phyloP scores from a whole-genome alignment of 2,329 filamentous ascomycete genomes.

The Apiospora hydei region DNA sequence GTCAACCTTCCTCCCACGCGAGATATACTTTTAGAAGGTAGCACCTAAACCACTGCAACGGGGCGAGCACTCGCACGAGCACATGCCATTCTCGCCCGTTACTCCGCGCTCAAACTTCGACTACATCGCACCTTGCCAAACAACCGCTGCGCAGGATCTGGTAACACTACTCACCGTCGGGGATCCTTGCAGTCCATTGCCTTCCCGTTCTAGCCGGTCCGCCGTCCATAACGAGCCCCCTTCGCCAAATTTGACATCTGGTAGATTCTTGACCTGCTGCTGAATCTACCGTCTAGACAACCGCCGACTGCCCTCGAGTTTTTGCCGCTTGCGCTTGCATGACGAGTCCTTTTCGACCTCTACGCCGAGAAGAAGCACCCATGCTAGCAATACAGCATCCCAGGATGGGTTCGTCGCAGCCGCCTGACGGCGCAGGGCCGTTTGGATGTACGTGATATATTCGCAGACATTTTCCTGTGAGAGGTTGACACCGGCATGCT shows the following conservation, averaged over 20 bases:
- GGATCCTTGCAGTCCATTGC: conserved; percentile 1
- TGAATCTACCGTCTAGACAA: neutral
- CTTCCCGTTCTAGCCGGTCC: neutral
- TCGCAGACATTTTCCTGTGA: conserved; percentile 33
- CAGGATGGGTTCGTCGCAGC: conserved; percentile 67
- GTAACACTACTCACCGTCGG: neutral
- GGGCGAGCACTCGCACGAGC: conserved; percentile 22
- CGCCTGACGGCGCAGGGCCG: conserved; percentile 62
- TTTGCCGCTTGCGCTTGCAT: conserved; percentile 9
- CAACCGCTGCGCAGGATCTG: conserved; percentile 14
- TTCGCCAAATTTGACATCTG: conserved; percentile 6
- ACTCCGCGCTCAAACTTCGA: conserved; percentile 17
- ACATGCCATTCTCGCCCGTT: conserved; percentile 9
- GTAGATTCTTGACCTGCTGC: conserved; percentile 6
- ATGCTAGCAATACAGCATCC: conserved; percentile 65
- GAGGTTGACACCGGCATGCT: conserved; percentile 24
- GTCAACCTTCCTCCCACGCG: neutral
- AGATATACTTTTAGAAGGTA: conserved; percentile 20
- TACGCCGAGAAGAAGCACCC: conserved; percentile 45
- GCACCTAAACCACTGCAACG: conserved; percentile 21
- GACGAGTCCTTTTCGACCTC: conserved; percentile 13
- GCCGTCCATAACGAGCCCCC: conserved; percentile 12
- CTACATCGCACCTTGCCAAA: conserved; percentile 19
- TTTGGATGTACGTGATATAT: conserved; percentile 69
- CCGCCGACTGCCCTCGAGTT: neutral